phyloP scores from a whole-genome alignment of 1,139 yeast genomes.

The Zygosaccharomyces sapae region DNA sequence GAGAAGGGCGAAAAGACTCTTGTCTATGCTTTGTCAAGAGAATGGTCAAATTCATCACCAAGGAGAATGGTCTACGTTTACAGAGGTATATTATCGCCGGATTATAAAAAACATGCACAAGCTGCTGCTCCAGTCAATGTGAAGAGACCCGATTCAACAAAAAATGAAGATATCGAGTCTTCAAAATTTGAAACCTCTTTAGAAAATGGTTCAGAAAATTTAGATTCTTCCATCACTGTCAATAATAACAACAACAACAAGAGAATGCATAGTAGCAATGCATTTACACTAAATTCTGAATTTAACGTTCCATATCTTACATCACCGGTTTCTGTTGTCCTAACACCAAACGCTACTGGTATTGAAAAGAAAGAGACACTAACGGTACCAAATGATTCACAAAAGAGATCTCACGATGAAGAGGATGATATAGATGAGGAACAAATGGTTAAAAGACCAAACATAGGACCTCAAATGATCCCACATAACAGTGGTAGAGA shows the following conservation, averaged over 20 bases:
- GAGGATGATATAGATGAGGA: conserved; percentile 3
- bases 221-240: conserved; percentile 3
- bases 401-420: conserved; percentile 5
- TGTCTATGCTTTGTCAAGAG: conserved; percentile 70
- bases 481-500: background rate
- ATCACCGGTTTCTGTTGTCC: conserved; percentile 73
- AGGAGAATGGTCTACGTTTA: conserved; percentile 83
- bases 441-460: conserved; percentile 7
- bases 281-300: conserved; percentile 29
- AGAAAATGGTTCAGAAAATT: background rate
- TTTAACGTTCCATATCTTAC: conserved; percentile 59
- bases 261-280: conserved; percentile 13
- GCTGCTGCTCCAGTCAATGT: conserved; percentile 39
- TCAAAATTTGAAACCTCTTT: background rate
- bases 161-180: background rate
- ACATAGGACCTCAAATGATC: background rate
- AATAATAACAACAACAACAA: conserved; percentile 4
- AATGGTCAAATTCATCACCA: conserved; percentile 87
- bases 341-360: conserved; percentile 29
- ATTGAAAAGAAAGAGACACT: background rate
- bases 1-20: conserved; percentile 71
- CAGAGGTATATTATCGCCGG: conserved; percentile 68
- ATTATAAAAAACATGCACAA: conserved; percentile 65
- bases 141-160: background rate
- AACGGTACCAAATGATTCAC: background rate